Conservation (phyloP, 257 asterid genomes). For the Nicotiana sylvestris region DNA sequence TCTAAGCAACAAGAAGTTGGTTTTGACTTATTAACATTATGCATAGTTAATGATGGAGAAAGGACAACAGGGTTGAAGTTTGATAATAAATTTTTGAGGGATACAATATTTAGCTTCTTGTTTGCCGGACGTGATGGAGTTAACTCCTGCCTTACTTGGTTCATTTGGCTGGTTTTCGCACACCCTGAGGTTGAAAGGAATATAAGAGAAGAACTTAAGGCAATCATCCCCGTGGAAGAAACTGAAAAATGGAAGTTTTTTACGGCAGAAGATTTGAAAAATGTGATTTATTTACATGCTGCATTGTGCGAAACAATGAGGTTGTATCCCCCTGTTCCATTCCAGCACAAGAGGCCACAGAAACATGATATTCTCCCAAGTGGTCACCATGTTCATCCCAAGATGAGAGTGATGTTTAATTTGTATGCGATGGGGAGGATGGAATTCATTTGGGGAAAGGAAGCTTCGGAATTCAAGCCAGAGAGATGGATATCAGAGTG, state of each 20-base stretch:
- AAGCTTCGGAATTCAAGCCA: constrained; percentile 46
- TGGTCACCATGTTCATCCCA: constrained; percentile 41
- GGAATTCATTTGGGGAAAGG: constrained; percentile 48
- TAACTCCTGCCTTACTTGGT: constrained; percentile 51
- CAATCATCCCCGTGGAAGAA: not conserved
- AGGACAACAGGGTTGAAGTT: constrained; percentile 11
- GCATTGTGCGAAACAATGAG: constrained; percentile 48
- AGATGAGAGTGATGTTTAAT: constrained; percentile 37
- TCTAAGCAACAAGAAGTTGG: not conserved
- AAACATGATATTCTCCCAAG: constrained; percentile 41
- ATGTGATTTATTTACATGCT: constrained; percentile 39
- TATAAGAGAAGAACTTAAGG: constrained; percentile 34
- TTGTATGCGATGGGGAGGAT: constrained; percentile 60
- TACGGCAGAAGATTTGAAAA: constrained; percentile 20
- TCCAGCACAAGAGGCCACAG: constrained; percentile 48
- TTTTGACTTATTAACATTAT: constrained; percentile 35
- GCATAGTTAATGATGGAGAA: constrained; percentile 16
- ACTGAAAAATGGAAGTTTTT: constrained; percentile 21
- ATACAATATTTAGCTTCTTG: constrained; percentile 39
- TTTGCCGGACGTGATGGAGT: constrained; percentile 52
- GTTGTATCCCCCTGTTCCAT: constrained; percentile 53
- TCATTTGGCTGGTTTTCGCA: constrained; percentile 43
- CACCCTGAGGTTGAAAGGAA: constrained; percentile 28
- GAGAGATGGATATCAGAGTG: constrained; percentile 52
- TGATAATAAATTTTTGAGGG: constrained; percentile 40